Evolutionary conservation across 2,329 filamentous ascomycete species (phyloP), one percentile per base, ranked within the genome.

Genomic region (Grosmannia penicillata): DNA sequence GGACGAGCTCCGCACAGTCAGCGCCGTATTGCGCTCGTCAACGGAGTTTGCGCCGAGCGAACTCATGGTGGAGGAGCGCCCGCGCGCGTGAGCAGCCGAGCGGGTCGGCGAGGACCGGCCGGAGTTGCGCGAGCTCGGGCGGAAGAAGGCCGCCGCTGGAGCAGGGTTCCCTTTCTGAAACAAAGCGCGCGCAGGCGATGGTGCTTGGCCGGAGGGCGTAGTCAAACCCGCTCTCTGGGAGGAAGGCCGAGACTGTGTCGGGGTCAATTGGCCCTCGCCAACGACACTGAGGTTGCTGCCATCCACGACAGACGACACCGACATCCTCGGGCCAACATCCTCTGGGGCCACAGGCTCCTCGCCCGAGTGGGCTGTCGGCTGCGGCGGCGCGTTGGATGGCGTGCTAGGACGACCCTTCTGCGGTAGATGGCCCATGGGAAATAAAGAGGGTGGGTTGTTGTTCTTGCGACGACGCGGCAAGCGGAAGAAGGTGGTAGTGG

Each of bases 61-160:
- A 50, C 82, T 87, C 62, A 93, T 71, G 0, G 91, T 96, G 6
- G 87, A 93, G 15, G 91, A 94, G 47, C 91, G 74, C 37, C 79
- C 82, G 48, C 87, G 70, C 36, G 78, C 60, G 18, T 70, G 68
- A 19, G 74, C 60, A 36, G n/a, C 23, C 15, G 33, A 45, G 22
- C 46, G 72, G 3, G 72, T 74, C 13, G 75, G 75, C 6, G 73
- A 79, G 1, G 89, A 94, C 38, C 74, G 76, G 17, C 74, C 75
- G 3, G 67, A 71, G 39, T 69, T 63, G 29, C 62, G 56, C 15
- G 64, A 68, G 24, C 51, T 56, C 3, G 63, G 63, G 18, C 62
- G 57, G 38, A 72, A 68, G n/a, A 72, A 52, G 9, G 65, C 61
- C 3, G 65, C 62, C 9, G 65, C 63, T 7, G 67, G 63, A 6